phyloP scores from a whole-genome alignment of 805 yeast species.

The Teunomyces gatunensis region DNA sequence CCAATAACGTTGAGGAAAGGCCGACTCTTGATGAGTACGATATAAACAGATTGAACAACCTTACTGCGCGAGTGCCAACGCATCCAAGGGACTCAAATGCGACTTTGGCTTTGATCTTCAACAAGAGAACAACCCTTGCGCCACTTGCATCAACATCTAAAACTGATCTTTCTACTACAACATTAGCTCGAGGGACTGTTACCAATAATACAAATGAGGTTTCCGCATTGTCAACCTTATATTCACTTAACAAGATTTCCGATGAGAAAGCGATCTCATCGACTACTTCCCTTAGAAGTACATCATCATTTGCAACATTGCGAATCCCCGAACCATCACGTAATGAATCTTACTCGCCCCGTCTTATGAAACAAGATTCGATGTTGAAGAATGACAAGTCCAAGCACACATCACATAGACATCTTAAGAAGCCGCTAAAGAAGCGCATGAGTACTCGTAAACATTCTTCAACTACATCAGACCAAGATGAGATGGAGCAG shows the following conservation, averaged over 20 bases:
- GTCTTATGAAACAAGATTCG: background rate
- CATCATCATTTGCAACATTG: conserved; percentile 2
- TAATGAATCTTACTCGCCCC: background rate
- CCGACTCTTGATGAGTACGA: background rate
- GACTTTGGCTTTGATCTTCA: conserved; percentile 28
- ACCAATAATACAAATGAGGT: conserved; percentile 23
- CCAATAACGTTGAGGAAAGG: conserved; percentile 6
- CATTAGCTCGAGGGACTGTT: conserved; percentile 39
- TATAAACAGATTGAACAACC: background rate
- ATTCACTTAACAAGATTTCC: conserved; percentile 30
- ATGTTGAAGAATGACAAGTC: background rate
- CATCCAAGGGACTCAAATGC: conserved; percentile 18
- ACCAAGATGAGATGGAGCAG: background rate
- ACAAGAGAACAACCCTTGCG: conserved; percentile 12
- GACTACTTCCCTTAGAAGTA: conserved; percentile 7
- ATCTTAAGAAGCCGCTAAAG: background rate
- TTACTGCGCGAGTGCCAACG: conserved; percentile 13
- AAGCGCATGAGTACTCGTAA: background rate
- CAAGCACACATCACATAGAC: background rate
- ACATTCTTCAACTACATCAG: background rate
- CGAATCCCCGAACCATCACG: background rate
- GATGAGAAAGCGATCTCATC: conserved; percentile 15
- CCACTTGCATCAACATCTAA: conserved; percentile 16
- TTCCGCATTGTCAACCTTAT: conserved; percentile 39
- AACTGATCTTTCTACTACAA: conserved; percentile 30